A percentile compares a stretch with the other conserved stretches of the same genome.
Conservation (phyloP, 768 basidiomycete species). For the Suillus fuscotomentosus region DNA sequence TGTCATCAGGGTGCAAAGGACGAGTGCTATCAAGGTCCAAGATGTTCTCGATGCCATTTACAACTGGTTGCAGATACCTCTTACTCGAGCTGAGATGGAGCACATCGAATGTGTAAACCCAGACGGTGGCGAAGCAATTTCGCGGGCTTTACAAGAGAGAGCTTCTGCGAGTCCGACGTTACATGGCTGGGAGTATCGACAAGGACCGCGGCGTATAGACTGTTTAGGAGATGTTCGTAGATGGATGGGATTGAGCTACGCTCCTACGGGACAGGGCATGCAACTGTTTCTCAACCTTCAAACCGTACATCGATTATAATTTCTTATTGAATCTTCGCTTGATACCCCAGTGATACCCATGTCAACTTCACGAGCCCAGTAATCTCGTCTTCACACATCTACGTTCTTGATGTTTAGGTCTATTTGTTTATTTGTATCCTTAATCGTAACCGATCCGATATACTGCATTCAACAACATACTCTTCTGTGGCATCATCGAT, state of each 20-base stretch:
- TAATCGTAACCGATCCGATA: background rate
- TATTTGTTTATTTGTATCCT: background rate
- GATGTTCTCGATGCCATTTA: slow-evolving; percentile 51
- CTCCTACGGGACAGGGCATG: slow-evolving; percentile 2
- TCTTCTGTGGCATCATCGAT: too few species aligned
- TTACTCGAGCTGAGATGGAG: slow-evolving; percentile 33
- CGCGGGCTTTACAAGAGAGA: slow-evolving; percentile 33
- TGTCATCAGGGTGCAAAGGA: background rate
- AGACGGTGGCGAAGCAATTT: slow-evolving; percentile 20
- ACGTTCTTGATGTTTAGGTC: too few species aligned
- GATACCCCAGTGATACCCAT: background rate
- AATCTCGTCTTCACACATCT: too few species aligned
- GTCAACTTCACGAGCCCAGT: background rate
- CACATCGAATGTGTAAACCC: slow-evolving; percentile 18
- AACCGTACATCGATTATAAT: background rate
- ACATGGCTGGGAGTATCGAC: slow-evolving; percentile 34
- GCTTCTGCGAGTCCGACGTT: slow-evolving; percentile 39
- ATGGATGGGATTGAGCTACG: slow-evolving; percentile 1
- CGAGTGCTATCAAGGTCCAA: slow-evolving; percentile 44
- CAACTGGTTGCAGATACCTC: slow-evolving; percentile 43
- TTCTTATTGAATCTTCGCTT: background rate
- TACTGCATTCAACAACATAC: background rate
- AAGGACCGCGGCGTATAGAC: slow-evolving; percentile 50
- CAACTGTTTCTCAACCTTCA: background rate
- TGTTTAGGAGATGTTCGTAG: slow-evolving; percentile 37